A percentile compares a stretch with the other conserved stretches of the same genome.
Conservation (phyloP, 2,329 filamentous ascomycete species). For the Talaromyces marneffei region DNA sequence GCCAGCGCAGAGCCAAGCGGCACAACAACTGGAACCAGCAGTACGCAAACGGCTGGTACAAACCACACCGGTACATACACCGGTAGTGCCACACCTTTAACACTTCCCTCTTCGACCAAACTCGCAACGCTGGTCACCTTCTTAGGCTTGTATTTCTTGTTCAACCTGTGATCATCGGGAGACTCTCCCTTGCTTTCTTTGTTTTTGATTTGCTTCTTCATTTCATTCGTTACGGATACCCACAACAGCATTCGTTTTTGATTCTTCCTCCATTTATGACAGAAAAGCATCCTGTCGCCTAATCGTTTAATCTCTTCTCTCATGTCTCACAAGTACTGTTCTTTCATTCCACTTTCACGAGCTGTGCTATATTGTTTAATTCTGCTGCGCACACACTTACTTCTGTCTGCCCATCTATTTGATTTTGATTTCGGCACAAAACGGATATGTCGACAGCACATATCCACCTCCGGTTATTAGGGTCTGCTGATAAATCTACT, state of each 20-base stretch:
- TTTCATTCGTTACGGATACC: conserved; percentile 11
- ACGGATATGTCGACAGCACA: not conserved
- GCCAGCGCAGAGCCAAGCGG: not conserved
- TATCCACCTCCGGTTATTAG: not conserved
- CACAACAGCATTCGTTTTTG: conserved; percentile 10
- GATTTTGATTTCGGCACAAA: not conserved
- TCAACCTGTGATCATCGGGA: not conserved
- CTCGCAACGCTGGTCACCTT: not conserved
- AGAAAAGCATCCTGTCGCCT: conserved; percentile 11
- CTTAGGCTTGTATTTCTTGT: not conserved
- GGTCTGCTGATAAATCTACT: not conserved
- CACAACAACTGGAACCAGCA: conserved; percentile 1
- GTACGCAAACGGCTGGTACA: not conserved
- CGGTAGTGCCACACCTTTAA: not conserved
- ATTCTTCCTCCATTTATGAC: not conserved
- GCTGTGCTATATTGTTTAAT: conserved; percentile 6
- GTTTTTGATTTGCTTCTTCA: not conserved
- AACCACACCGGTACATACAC: conserved; percentile 1
- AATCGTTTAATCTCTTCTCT: conserved; percentile 5
- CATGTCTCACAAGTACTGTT: not conserved
- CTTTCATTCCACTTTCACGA: not conserved
- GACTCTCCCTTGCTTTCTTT: not conserved
- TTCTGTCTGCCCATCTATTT: not conserved
- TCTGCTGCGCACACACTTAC: not conserved
- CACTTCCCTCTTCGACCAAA: not conserved